Base-by-base conservation (phyloP, 2,329 filamentous ascomycete species). In the Clarireedia paspali region DNA sequence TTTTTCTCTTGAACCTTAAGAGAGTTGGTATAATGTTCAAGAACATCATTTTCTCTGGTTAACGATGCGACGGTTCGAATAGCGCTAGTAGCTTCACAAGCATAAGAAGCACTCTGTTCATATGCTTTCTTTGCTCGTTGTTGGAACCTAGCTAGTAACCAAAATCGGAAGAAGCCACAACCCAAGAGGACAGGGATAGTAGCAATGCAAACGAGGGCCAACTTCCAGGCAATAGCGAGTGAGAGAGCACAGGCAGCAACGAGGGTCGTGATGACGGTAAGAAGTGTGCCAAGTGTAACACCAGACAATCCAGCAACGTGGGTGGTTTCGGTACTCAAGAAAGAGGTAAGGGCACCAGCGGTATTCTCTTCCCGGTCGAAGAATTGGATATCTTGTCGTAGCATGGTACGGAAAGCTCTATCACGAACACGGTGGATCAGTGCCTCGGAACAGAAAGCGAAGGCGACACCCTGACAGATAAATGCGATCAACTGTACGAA, bases 31-130 rank as follows among this genome's bases (percentile, higher is more conserved):
- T 95, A 99, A 52, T 84, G 78, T 2, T 72, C 66, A 64, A 89
- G 79, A 3, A 97, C 89, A 66, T 96, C 89, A 0, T 80, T 72
- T 72, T 99, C 94, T 9, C 92, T 83, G 0, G 91, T 96, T 46
- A 99, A 79, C 7, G 90, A 89, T 4, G 91, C 92, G 9, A 97
- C 91, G 2, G 94, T 97, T 51, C 92, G 87, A 63, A 97, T 96
- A 6, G 91, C 88, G 2, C 89, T 91, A 34, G 95, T 95, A 45
- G 91, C 91, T 71, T 99, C 94, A 47, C 91, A 94, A 10, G 94
- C 94, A 68, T 88, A 95, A 55, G 85, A 87, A 6, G 92, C 92
- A 57, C 89, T 92, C 56, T 80, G 75, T 67, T 89, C 80, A 68
- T 97, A 91, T 4, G 89, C 85, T 62, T 78, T 77, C 75, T 94